phyloP scores from a whole-genome alignment of 164 flowering plant genomes.

The Akebia trifoliata region DNA sequence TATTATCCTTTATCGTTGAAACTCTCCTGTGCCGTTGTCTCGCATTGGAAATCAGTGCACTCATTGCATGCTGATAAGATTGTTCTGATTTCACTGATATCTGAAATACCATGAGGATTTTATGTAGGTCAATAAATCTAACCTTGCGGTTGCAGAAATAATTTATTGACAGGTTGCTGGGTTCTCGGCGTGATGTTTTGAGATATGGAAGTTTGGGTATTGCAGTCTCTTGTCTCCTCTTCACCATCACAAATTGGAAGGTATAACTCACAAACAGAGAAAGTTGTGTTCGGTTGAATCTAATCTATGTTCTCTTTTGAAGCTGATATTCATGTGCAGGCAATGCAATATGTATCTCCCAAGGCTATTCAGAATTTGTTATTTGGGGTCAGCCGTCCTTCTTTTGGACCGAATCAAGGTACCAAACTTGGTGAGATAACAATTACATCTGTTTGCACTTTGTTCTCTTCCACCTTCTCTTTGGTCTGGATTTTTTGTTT shows the following conservation, averaged over 20 bases:
- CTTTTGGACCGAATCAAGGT: constrained; percentile 52
- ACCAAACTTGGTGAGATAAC: background rate
- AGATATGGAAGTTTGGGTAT: constrained; percentile 89
- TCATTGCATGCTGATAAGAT: too few relatives aligned
- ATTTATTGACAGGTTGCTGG: constrained; percentile 87
- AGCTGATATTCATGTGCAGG: constrained; percentile 41
- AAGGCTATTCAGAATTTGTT: constrained; percentile 72
- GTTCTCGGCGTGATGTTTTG: constrained; percentile 72
- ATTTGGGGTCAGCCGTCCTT: constrained; percentile 54
- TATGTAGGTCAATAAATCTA: constrained; percentile 12
- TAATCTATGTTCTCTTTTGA: background rate
- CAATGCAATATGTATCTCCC: constrained; percentile 96
- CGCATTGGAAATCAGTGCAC: too few relatives aligned
- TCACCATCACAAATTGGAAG: constrained; percentile 70
- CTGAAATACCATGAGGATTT: background rate
- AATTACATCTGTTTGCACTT: background rate
- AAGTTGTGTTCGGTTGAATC: background rate
- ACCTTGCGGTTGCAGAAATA: constrained; percentile 47
- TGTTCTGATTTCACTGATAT: constrained; percentile 1
- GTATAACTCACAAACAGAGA: constrained; percentile 31
- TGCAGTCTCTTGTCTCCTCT: constrained; percentile 64
- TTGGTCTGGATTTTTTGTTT: background rate
- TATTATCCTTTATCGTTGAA: too few relatives aligned
- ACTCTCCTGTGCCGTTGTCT: too few relatives aligned
- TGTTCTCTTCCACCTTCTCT: background rate